phyloP scores from a whole-genome alignment of 1,284 basidiomycete species.

The Moesziomyces parantarcticus region DNA sequence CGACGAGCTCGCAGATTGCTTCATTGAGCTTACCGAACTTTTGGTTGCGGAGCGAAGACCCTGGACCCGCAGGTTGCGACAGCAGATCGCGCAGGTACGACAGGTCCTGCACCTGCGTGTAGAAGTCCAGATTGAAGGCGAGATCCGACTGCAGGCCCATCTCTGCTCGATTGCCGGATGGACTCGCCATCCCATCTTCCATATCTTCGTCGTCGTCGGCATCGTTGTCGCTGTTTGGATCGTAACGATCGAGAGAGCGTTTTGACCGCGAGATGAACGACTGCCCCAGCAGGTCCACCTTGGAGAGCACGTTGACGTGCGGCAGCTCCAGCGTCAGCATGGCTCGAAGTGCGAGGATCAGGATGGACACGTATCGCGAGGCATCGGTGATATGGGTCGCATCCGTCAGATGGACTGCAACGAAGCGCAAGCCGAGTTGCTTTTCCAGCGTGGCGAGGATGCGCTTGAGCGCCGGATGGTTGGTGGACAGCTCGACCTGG shows the following conservation, averaged over 20 bases:
- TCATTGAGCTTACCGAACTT: constrained; percentile 75
- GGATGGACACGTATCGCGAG: constrained; percentile 90
- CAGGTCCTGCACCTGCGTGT: constrained; percentile 96
- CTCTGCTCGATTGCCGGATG: constrained; percentile 1
- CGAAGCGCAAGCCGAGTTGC: constrained; percentile 80
- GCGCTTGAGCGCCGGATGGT: constrained; percentile 75
- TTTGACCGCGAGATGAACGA: constrained; percentile 26
- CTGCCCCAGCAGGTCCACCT: constrained; percentile 82
- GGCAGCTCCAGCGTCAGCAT: constrained; percentile 99
- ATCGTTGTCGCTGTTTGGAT: constrained; percentile 19
- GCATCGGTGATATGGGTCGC: constrained; percentile 97
- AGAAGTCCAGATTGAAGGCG: constrained; percentile 96
- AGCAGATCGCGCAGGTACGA: constrained; percentile 85
- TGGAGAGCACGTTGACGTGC: constrained; percentile 95
- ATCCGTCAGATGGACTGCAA: constrained; percentile 93
- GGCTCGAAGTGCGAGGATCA: constrained; percentile 88
- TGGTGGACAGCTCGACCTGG: constrained; percentile 96
- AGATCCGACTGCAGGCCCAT: constrained; percentile 23
- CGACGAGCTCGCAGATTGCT: constrained; percentile 88
- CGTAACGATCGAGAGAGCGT: constrained; percentile 27
- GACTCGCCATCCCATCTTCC: neutral
- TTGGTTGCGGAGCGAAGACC: constrained; percentile 42
- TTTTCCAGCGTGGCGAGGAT: constrained; percentile 81
- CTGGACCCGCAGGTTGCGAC: constrained; percentile 53
- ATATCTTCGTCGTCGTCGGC: constrained; percentile 14